Percentiles rank a stretch among this genome's conserved stretches.
Conservation (phyloP, 129 eudicot species). For the Flaveria bidentis region DNA sequence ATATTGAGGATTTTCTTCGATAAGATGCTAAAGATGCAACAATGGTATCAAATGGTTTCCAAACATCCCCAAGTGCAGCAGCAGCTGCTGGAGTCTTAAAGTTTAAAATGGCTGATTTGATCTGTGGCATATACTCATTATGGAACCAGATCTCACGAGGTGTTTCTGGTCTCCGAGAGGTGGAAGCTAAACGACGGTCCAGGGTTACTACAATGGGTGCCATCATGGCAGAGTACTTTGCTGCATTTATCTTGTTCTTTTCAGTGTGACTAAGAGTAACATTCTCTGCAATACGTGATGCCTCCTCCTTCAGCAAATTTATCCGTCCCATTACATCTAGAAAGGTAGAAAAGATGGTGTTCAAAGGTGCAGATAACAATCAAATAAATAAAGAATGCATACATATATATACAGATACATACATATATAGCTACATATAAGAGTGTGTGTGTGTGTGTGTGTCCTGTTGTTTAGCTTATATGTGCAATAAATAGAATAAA, state of each 20-base stretch:
- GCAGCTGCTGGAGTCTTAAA: conserved; percentile 82
- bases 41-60: conserved; percentile 85
- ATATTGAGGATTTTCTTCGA: conserved; percentile 82
- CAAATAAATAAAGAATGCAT: neutral
- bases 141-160: conserved; percentile 93
- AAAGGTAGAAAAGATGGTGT: conserved; percentile 21
- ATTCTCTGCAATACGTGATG: conserved; percentile 79
- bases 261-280: conserved; percentile 77
- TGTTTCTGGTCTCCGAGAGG: conserved; percentile 83
- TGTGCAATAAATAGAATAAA: neutral
- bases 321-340: conserved; percentile 86
- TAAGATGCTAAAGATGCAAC: conserved; percentile 85
- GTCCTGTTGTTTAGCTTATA: neutral
- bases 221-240: conserved; percentile 99
- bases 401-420: neutral
- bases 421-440: neutral
- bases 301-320: conserved; percentile 93
- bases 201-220: conserved; percentile 93
- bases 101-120: conserved; percentile 72
- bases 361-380: conserved; percentile 14
- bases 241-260: conserved; percentile 87
- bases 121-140: conserved; percentile 72
- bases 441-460: neutral
- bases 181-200: conserved; percentile 94
- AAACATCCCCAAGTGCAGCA: conserved; percentile 68